Conservation (phyloP, 345 rosid species). For the Excoecaria cochinchinensis region DNA sequence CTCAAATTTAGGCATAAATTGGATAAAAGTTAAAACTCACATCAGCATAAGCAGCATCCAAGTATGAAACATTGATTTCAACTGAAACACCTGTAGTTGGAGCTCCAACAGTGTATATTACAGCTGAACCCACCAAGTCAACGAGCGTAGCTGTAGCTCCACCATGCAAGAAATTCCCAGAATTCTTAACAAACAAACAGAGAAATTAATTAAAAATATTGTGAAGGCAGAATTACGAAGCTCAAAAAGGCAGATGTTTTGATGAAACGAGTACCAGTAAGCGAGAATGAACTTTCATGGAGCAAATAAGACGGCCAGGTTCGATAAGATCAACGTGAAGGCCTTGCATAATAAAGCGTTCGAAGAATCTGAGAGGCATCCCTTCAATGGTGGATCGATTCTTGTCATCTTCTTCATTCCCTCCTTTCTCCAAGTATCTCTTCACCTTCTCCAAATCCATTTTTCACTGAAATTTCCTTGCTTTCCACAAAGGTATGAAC, state of each 20-base stretch:
- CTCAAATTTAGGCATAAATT: background rate
- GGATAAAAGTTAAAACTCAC: slow-evolving; percentile 31
- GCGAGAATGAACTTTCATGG: slow-evolving; percentile 74
- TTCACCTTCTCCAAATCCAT: slow-evolving; percentile 62
- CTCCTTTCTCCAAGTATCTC: slow-evolving; percentile 60
- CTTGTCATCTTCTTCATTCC: slow-evolving; percentile 25
- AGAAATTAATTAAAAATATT: background rate
- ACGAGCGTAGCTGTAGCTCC: slow-evolving; percentile 92
- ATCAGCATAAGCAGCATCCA: slow-evolving; percentile 77
- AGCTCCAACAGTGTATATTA: slow-evolving; percentile 52
- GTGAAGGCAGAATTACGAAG: background rate
- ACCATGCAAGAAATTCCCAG: slow-evolving; percentile 88
- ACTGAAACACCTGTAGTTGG: slow-evolving; percentile 63
- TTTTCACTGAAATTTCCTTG: background rate
- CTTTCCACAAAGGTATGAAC: no score
- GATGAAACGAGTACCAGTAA: slow-evolving; percentile 47
- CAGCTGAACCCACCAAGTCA: slow-evolving; percentile 86
- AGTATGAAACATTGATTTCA: slow-evolving; percentile 79
- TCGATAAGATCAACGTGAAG: slow-evolving; percentile 59
- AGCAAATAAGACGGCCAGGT: slow-evolving; percentile 74
- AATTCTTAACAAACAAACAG: slow-evolving; percentile 46
- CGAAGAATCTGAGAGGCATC: slow-evolving; percentile 57
- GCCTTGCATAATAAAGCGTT: slow-evolving; percentile 61
- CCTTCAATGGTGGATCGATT: slow-evolving; percentile 36
- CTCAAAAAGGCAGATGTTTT: no score